Evolutionary conservation across 306 rosid genomes (phyloP).

Genomic region (Fragaria ananassa): DNA sequence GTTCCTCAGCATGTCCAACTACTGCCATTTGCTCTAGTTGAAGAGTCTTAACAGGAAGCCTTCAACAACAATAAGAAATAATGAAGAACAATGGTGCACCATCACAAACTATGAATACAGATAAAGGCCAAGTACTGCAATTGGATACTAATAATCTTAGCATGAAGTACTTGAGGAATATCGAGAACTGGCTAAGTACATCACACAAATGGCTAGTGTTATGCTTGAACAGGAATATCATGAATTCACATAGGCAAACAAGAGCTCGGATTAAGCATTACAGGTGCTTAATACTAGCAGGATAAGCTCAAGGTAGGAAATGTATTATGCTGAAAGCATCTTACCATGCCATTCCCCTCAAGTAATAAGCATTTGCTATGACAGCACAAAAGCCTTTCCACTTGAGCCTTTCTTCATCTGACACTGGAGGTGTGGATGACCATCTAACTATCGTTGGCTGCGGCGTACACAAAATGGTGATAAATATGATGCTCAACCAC

Average conservation of each 20-base stretch:
- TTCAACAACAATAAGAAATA: constrained; percentile 32
- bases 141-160: background rate
- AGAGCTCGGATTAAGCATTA: background rate
- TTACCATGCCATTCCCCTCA: constrained; percentile 99
- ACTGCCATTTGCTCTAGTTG: constrained; percentile 96
- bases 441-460: constrained; percentile 94
- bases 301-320: constrained; percentile 5
- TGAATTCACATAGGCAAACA: background rate
- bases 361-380: constrained; percentile 87
- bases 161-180: background rate
- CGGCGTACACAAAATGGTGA: constrained; percentile 94
- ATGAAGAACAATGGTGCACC: background rate
- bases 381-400: constrained; percentile 99
- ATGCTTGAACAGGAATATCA: background rate
- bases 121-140: background rate
- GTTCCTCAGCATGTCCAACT: constrained; percentile 78
- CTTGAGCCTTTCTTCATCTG: constrained; percentile 80
- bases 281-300: background rate
- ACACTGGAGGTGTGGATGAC: constrained; percentile 88
- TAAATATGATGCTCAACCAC: constrained; percentile 89
- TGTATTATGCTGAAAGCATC: constrained; percentile 19
- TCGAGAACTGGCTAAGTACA: background rate
- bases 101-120: background rate
- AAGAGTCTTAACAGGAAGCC: constrained; percentile 97
- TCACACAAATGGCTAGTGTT: background rate